These are phyloP conservation scores for Chlamydomonas eustigma DNA, from an alignment of 139 green algal genomes.

Conservation along the genomic window DNA sequence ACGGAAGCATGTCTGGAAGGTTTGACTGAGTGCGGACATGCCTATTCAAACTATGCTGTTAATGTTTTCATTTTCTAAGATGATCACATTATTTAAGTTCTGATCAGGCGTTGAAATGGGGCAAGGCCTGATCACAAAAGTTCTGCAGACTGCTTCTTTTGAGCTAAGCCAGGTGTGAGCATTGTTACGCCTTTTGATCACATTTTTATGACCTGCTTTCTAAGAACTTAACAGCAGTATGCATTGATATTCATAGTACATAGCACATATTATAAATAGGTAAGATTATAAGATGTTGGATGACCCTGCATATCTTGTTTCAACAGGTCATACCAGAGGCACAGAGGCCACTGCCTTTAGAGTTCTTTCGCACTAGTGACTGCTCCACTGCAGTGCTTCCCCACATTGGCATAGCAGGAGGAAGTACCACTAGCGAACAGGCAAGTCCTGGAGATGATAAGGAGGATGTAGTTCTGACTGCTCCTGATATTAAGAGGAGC, in stretches of 20 bases:
- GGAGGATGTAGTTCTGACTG: neutral
- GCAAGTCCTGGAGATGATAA: neutral
- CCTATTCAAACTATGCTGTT: no score
- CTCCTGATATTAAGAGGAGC: no score
- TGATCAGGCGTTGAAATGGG: conserved; percentile 17
- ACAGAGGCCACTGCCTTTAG: conserved; percentile 34
- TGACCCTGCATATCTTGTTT: neutral
- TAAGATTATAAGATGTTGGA: no score
- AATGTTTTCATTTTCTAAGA: no score
- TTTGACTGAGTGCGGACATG: no score
- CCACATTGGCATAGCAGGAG: conserved; percentile 21
- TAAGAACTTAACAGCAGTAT: no score
- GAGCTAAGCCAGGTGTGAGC: conserved; percentile 21
- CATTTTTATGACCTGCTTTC: no score
- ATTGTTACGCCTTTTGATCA: no score
- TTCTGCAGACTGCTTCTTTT: conserved; percentile 47
- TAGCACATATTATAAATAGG: no score
- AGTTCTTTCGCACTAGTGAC: conserved; percentile 33
- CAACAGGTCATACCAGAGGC: neutral
- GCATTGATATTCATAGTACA: no score
- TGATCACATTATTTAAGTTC: no score
- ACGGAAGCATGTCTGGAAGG: no score
- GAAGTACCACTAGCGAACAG: conserved; percentile 38
- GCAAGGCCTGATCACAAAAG: conserved; percentile 50
- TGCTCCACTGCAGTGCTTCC: conserved; percentile 29